A percentile compares a stretch with the other conserved stretches of the same genome.
Conservation (phyloP, 1,284 basidiomycete species). For the Anthracocystis panici-leucophaei region DNA sequence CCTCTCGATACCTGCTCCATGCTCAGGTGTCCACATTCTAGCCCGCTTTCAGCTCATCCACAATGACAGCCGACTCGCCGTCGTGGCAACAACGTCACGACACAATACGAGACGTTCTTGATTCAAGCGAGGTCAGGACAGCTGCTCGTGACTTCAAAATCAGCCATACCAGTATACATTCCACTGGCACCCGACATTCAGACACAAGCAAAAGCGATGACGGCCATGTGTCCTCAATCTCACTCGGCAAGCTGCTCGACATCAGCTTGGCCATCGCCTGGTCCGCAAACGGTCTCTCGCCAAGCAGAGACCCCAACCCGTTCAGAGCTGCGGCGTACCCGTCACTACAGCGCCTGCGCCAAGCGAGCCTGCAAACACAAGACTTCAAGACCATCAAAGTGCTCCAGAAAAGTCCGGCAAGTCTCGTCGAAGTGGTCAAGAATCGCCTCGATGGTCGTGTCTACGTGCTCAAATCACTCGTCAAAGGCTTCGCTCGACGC, state of each 20-base stretch:
- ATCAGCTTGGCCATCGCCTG: conserved; percentile 54
- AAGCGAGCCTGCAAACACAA: conserved; percentile 39
- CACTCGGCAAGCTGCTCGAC: conserved; percentile 43
- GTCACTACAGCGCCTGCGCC: conserved; percentile 27
- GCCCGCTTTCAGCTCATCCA: background rate
- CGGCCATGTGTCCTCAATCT: background rate
- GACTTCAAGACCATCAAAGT: conserved; percentile 62
- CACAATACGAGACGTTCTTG: conserved; percentile 26
- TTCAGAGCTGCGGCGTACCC: conserved; percentile 39
- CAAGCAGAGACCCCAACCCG: conserved; percentile 35
- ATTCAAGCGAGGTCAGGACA: conserved; percentile 22
- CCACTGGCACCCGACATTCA: background rate
- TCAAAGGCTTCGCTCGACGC: conserved; percentile 63
- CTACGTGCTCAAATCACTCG: conserved; percentile 66
- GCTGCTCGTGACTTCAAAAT: conserved; percentile 45
- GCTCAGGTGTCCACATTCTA: background rate
- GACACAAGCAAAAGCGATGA: conserved; percentile 10
- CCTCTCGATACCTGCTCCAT: background rate
- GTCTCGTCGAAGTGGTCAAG: conserved; percentile 65
- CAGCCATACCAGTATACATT: conserved; percentile 16
- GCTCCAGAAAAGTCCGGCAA: conserved; percentile 59
- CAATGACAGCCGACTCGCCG: conserved; percentile 23
- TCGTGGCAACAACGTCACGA: conserved; percentile 36
- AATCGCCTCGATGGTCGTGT: conserved; percentile 62
- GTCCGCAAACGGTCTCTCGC: conserved; percentile 41